A percentile compares a stretch with the other conserved stretches of the same genome.
phyloP scores from a whole-genome alignment of 2,329 filamentous ascomycete species.

The Colletotrichum tofieldiae region DNA sequence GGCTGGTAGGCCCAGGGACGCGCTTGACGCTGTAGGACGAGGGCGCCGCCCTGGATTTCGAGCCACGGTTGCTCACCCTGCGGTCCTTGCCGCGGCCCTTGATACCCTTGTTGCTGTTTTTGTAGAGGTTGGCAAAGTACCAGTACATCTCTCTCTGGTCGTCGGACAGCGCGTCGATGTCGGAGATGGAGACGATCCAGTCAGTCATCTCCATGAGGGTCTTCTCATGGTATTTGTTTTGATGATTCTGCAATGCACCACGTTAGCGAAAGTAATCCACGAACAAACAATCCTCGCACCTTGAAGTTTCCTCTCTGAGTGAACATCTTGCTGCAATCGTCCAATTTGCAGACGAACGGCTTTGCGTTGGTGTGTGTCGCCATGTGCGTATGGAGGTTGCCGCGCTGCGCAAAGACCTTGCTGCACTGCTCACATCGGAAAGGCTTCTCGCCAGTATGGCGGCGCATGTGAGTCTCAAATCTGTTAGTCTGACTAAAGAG shows the following conservation, averaged over 20 bases:
- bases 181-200: slow-evolving; percentile 59
- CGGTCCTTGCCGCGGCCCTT: slow-evolving; percentile 93
- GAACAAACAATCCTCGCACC: slow-evolving; percentile 60
- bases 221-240: slow-evolving; percentile 92
- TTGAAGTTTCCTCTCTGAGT: slow-evolving; percentile 94
- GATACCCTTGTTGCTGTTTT: slow-evolving; percentile 98
- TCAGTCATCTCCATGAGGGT: slow-evolving; percentile 74
- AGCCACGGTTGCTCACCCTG: slow-evolving; percentile 64
- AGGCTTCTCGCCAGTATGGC: slow-evolving; percentile 90
- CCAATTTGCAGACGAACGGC: slow-evolving; percentile 85
- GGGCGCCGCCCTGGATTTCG: slow-evolving; percentile 44
- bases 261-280: slow-evolving; percentile 12
- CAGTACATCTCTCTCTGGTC: slow-evolving; percentile 83
- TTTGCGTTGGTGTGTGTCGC: slow-evolving; percentile 85
- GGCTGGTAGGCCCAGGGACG: slow-evolving; percentile 33
- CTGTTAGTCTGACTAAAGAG: slow-evolving; percentile 10
- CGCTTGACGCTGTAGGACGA: slow-evolving; percentile 39
- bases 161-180: slow-evolving; percentile 74
- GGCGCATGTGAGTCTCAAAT: slow-evolving; percentile 83
- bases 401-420: slow-evolving; percentile 87
- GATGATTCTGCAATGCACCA: slow-evolving; percentile 76
- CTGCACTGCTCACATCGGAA: slow-evolving; percentile 85
- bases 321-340: slow-evolving; percentile 89
- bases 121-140: slow-evolving; percentile 91
- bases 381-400: slow-evolving; percentile 88